These are phyloP conservation scores for Hyphodiscus hymeniophilus DNA, from an alignment of 495 filamentous ascomycete genomes.

Conservation along the genomic window DNA sequence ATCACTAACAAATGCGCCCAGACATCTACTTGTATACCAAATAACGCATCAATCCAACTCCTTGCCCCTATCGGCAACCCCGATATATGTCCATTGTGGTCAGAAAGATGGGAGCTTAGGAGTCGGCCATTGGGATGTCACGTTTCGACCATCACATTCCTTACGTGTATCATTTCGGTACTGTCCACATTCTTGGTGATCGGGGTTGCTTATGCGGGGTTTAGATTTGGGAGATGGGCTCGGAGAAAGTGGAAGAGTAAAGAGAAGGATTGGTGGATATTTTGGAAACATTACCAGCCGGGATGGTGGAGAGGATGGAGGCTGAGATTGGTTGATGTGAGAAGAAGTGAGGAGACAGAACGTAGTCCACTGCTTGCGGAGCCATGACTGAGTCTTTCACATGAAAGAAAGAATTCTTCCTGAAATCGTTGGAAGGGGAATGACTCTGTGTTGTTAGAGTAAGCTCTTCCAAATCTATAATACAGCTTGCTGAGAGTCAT, in stretches of 20 bases:
- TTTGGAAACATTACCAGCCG: slow-evolving; percentile 15
- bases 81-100: slow-evolving; percentile 37
- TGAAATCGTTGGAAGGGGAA: no score
- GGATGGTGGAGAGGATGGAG: slow-evolving; percentile 14
- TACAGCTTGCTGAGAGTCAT: no score
- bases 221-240: slow-evolving; percentile 16
- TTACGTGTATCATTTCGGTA: slow-evolving; percentile 33
- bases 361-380: neutral
- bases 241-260: slow-evolving; percentile 19
- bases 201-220: slow-evolving; percentile 21
- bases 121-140: slow-evolving; percentile 38
- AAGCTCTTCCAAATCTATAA: no score
- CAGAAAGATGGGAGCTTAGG: slow-evolving; percentile 44
- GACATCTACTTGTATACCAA: slow-evolving; percentile 43
- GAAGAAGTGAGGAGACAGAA: neutral
- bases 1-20: neutral
- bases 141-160: slow-evolving; percentile 42
- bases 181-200: slow-evolving; percentile 29
- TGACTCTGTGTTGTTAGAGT: no score
- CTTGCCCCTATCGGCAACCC: slow-evolving; percentile 36
- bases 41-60: slow-evolving; percentile 28
- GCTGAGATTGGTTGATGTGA: slow-evolving; percentile 11
- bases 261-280: slow-evolving; percentile 27
- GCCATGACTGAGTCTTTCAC: no score
- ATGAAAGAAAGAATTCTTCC: no score